phyloP scores from a whole-genome alignment of 306 rosid genomes.

The Quercus berberidifolia region DNA sequence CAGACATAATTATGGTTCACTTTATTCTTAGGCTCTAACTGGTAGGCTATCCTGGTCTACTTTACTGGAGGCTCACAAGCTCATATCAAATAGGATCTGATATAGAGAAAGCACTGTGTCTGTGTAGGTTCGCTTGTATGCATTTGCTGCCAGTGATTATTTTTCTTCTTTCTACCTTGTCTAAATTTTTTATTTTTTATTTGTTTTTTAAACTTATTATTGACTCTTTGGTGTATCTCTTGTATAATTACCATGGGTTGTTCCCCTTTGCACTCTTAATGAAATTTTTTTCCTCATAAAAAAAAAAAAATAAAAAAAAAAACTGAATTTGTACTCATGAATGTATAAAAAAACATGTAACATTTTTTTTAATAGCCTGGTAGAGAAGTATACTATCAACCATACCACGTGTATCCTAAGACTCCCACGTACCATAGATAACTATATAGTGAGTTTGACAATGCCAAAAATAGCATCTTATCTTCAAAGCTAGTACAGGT shows the following conservation, averaged over 20 bases:
- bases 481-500: neutral
- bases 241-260: too few relatives aligned
- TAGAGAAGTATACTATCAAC: neutral
- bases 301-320: too few relatives aligned
- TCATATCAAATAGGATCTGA: neutral
- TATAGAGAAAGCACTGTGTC: neutral
- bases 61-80: neutral
- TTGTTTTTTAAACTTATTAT: too few relatives aligned
- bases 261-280: too few relatives aligned
- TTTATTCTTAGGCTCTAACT: neutral
- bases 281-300: too few relatives aligned
- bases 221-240: too few relatives aligned
- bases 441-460: neutral
- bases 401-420: neutral
- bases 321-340: too few relatives aligned
- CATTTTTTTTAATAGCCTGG: neutral
- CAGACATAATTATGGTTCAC: neutral
- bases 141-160: too few relatives aligned
- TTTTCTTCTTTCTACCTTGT: too few relatives aligned
- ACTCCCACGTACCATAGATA: neutral
- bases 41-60: neutral
- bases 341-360: too few relatives aligned
- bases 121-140: neutral
- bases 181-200: too few relatives aligned
- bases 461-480: neutral